phyloP scores from a whole-genome alignment of 83 land plant species.

The Isoetes engelmannii region DNA sequence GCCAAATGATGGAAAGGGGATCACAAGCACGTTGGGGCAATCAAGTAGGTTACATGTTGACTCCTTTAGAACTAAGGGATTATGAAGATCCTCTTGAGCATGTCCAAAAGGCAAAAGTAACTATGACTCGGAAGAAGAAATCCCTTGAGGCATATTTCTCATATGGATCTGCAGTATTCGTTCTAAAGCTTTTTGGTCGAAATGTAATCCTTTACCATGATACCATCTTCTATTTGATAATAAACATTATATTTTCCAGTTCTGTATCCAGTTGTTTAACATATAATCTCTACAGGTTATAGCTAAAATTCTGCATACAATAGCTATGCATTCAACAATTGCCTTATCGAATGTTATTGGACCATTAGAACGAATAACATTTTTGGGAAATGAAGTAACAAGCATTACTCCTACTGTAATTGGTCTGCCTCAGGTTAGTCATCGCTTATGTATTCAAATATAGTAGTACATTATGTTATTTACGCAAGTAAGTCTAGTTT shows the following conservation, averaged over 20 bases:
- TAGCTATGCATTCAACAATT: slow-evolving; percentile 27
- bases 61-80: slow-evolving; percentile 5
- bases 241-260: background rate
- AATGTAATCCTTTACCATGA: background rate
- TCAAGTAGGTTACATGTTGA: slow-evolving; percentile 6
- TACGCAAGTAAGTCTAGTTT: no score
- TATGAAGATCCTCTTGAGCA: slow-evolving; percentile 10
- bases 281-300: no score
- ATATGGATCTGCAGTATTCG: slow-evolving; percentile 1
- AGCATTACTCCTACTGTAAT: slow-evolving; percentile 44
- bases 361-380: slow-evolving; percentile 46
- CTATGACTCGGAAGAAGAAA: slow-evolving; percentile 6
- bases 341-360: slow-evolving; percentile 63
- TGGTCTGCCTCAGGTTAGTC: slow-evolving; percentile 60
- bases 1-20: slow-evolving; percentile 8
- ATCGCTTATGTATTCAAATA: background rate
- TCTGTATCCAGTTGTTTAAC: no score
- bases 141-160: slow-evolving; percentile 12
- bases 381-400: slow-evolving; percentile 42
- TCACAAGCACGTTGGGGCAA: slow-evolving; percentile 15
- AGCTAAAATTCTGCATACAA: no score
- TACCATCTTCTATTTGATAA: no score
- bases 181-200: slow-evolving; percentile 5
- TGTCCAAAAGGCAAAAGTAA: background rate
- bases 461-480: no score